Evolutionary conservation across 345 rosid species (phyloP), one percentile per base, ranked within the genome.

Genomic region (Melastoma malabathricum): DNA sequence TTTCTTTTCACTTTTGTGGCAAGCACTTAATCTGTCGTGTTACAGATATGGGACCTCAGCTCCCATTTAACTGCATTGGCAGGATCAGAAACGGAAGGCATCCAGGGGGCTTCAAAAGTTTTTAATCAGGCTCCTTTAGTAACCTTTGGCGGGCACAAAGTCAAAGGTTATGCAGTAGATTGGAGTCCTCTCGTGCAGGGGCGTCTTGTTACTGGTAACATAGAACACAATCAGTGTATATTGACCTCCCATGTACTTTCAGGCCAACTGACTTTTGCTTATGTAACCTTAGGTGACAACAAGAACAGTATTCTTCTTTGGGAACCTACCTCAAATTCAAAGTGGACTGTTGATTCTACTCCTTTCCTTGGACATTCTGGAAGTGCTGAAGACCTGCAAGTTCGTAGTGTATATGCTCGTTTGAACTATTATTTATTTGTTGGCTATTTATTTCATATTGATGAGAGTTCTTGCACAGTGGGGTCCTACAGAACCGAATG

Each of bases 341-440:
- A 86, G 22, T 92, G 99, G 97, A 78, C 74, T 58, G 83, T 92
- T 62, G 94, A 80, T 72, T 29, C 79, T 53, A 57, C 69, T 52
- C 90, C 95, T 6, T 85, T 75, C 44, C 13, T 69, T 46, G 97
- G 95, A 43, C 99, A 92, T 72, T 45, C 79, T 58, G 88, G 82
- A 5, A 92, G 95, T 51, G 92, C 88, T 29, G 99, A 92, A 76
- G 99, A 92, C 66, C 58, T 92, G 63, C 97, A 92, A 59, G 99
- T 85, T 64, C 1, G 15, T 50, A n/a, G 44, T n/a, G 4, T 22
- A 22, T 22, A 22, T 31, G 44, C n/a, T 31, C 44, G 27, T 0
- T 15, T 15, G 19, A 31, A 22, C 10, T 51, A 44, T n/a, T 14
- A 8, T 7, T 15, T 14, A 18, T 13, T 3, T 13, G 50, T 31